Percentiles rank a stretch among this genome's conserved stretches.
Conservation (phyloP, 1,139 yeast species). For the Pichia sp. region DNA sequence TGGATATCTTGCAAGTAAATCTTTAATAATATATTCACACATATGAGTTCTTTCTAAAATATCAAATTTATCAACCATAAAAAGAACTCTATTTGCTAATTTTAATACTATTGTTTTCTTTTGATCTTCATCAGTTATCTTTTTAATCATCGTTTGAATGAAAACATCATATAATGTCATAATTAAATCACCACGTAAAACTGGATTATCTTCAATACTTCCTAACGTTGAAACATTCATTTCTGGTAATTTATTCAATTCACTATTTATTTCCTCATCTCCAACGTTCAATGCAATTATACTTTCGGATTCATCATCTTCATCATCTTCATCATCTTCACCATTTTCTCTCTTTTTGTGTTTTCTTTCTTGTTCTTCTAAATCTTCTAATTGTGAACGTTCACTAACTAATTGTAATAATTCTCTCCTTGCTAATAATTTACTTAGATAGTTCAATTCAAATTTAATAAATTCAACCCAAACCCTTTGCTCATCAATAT, state of each 20-base stretch:
- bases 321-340: constrained; percentile 25
- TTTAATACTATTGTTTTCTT: constrained; percentile 1
- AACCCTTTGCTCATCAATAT: constrained; percentile 61
- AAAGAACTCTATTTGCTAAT: constrained; percentile 43
- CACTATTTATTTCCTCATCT: constrained; percentile 50
- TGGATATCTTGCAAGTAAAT: constrained; percentile 38
- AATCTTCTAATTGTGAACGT: constrained; percentile 55
- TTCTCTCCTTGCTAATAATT: constrained; percentile 75
- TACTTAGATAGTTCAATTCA: constrained; percentile 80
- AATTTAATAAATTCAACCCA: constrained; percentile 87
- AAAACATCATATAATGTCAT: constrained; percentile 75
- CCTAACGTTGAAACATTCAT: constrained; percentile 85
- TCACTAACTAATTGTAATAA: constrained; percentile 74
- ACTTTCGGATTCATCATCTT: constrained; percentile 6
- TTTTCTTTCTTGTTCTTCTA: constrained; percentile 38
- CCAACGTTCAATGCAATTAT: constrained; percentile 31
- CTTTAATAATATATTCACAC: constrained; percentile 55
- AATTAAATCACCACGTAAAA: constrained; percentile 83
- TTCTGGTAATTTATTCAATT: constrained; percentile 72
- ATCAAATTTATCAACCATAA: constrained; percentile 57
- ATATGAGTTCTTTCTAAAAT: constrained; percentile 66
- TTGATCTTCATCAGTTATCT: constrained; percentile 32
- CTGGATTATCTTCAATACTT: constrained; percentile 81
- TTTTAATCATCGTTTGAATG: constrained; percentile 43
- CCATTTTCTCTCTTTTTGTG: constrained; percentile 16